Evolutionary conservation across 441 rosid genomes (phyloP), one percentile per base, ranked within the genome.

Genomic region (Gossypium lobatum): DNA sequence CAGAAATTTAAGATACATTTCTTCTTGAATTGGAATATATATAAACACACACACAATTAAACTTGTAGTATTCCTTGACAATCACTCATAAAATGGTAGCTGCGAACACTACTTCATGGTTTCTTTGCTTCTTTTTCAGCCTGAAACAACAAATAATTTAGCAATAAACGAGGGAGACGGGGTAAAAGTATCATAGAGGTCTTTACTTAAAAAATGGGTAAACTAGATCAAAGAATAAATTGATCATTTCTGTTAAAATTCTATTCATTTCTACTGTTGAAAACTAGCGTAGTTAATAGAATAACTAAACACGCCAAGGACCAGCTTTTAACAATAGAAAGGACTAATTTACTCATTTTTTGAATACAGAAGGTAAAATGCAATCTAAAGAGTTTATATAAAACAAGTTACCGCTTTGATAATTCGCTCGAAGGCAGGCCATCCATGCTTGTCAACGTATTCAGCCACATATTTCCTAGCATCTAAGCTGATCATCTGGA

Each of bases 401-500:
- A 13, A 46, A 46, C 4, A 13, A 57, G 2, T 77, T 87, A 93
- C 98, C 54, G 91, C 97, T 82, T 73, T 89, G 77, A 94, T 83
- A 3, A 93, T 93, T 64, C 89, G 82, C 26, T 92, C 91, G 10
- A 94, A 83, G 50, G 96, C 85, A 14, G 85, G 87, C 86, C 96
- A 88, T 17, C 98, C 98, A 72, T 92, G 68, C 75, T 82, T 86
- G n/a, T 86, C 88, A 50, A 89, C 83, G 74, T 80, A 94, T 23
- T 88, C 88, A 10, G 78, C 79, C 0, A 94, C 97, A 3, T 88
- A 87, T 77, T 84, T 94, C 73, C 98, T 80, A 0, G 96, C 92
- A 14, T 93, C 97, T 26, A 89, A 88, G 87, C 90, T 91, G 88
- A 90, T 86, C 97, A 94, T 94, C 77, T 89, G 92, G 20, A 94